These are phyloP conservation scores for Agapanthus africanus DNA, from an alignment of 106 monocot species.

Conservation along the genomic window DNA sequence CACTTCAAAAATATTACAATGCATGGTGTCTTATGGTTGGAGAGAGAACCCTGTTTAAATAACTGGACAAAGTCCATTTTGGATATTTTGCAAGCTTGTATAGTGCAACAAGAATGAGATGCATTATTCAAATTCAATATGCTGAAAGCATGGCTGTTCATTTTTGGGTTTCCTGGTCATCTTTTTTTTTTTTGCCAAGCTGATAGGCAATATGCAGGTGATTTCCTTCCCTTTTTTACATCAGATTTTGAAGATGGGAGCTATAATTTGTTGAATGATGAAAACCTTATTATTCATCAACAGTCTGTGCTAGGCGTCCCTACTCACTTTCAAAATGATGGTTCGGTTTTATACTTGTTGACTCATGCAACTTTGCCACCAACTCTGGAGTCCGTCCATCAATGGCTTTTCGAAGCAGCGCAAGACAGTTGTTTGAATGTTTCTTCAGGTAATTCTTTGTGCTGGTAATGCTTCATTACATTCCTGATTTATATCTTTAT, in stretches of 20 bases:
- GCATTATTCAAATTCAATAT: too few species aligned
- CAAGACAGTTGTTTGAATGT: constrained; percentile 4
- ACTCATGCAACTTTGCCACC: constrained; percentile 69
- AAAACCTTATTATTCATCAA: constrained; percentile 10
- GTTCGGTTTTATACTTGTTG: constrained; percentile 71
- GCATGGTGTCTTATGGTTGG: too few species aligned
- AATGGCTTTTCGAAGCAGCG: constrained; percentile 41
- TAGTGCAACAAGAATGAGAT: too few species aligned
- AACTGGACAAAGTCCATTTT: too few species aligned
- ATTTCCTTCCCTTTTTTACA: constrained; percentile 43
- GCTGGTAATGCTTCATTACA: background rate
- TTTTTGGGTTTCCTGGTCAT: constrained; percentile 1
- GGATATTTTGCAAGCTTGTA: too few species aligned
- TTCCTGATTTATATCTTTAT: background rate
- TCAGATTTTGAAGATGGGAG: constrained; percentile 16
- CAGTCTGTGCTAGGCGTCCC: constrained; percentile 46
- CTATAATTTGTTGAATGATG: constrained; percentile 9
- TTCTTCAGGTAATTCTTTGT: constrained; percentile 12
- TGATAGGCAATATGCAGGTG: constrained; percentile 16
- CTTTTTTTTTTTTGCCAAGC: constrained; percentile 22
- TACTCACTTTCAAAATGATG: constrained; percentile 90
- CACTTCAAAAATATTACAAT: too few species aligned
- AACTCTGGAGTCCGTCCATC: constrained; percentile 33
- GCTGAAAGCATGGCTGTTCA: too few species aligned
- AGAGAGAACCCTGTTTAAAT: too few species aligned